Base-by-base conservation (phyloP, 2,329 filamentous ascomycete species). In the Phialophora tarda region DNA sequence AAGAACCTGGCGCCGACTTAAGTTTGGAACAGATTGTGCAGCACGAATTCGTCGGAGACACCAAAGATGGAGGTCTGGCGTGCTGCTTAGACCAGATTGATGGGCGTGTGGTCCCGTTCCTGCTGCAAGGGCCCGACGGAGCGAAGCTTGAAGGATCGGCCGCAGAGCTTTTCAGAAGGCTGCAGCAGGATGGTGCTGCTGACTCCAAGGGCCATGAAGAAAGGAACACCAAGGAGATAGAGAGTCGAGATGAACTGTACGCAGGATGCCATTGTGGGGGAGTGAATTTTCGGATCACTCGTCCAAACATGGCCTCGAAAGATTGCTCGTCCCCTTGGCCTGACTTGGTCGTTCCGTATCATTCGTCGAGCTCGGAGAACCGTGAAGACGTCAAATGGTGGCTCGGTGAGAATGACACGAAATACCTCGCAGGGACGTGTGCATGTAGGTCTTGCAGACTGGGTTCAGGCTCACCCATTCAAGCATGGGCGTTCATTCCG, bases 401-500 rank as follows among this genome's bases (percentile, higher is more conserved):
- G 82, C 78, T 89, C n/a, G 78, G 81, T 17, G 76, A 76, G 6
- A 70, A 69, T 26, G 70, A 78, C 11, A 82, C 77, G 3, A 85
- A 82, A 67, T 90, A 87, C 73, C 77, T 88, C 1, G 84, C 86
- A 6, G 86, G 86, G 0, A 83, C 84, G 11, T 91, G 89, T 72
- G 81, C 83, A 0, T 91, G 89, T 75, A 81, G 77, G 8, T 85
- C 86, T 3, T 92, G 89, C 74, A 85, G 88, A 8, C 78, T 87
- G 3, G 77, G 78, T 1, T 83, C 84, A 1, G 88, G 88, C 2
- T 88, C 86, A 67, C 88, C 90, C 63, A 83, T 90, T 56, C 84
- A 89, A 71, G 78, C 83, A 0, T 91, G 89, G 89, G 82, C 86
- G 0, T 91, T 90, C 73, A 78, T 91, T 0, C 87, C 88, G 0